Conservation (phyloP, 306 rosid genomes). For the Cicer yamashitae region DNA sequence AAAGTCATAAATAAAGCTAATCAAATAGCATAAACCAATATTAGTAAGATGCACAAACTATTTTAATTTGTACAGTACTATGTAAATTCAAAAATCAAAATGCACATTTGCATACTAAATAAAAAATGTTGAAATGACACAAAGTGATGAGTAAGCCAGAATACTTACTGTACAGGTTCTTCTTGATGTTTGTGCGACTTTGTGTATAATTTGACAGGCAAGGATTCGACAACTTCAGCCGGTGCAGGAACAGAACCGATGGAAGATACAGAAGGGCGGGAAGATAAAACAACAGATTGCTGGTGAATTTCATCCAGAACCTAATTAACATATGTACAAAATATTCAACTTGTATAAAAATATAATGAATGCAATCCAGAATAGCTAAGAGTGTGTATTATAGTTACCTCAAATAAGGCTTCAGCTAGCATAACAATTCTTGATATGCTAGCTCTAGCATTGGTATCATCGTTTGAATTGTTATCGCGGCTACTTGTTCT, state of each 20-base stretch:
- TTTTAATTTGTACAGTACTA: neutral
- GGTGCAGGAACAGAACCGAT: constrained; percentile 99
- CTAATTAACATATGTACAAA: constrained; percentile 75
- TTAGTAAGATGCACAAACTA: constrained; percentile 26
- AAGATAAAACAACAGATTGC: constrained; percentile 95
- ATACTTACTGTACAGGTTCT: constrained; percentile 91
- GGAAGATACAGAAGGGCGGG: constrained; percentile 93
- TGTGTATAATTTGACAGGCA: constrained; percentile 82
- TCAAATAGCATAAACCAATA: constrained; percentile 1
- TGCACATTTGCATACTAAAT: neutral
- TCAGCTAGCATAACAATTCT: constrained; percentile 98
- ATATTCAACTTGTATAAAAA: constrained; percentile 63
- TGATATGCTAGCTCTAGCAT: constrained; percentile 98
- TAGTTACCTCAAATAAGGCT: constrained; percentile 94
- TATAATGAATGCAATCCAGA: constrained; percentile 35
- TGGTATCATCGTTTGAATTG: constrained; percentile 67
- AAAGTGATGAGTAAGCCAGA: constrained; percentile 11
- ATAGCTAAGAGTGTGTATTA: constrained; percentile 31
- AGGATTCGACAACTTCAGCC: constrained; percentile 88
- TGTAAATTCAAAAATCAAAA: neutral
- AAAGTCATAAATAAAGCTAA: neutral
- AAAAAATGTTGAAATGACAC: neutral
- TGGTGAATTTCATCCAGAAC: constrained; percentile 99
- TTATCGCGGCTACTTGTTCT: constrained; percentile 60
- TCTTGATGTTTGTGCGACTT: constrained; percentile 82